Conservation (phyloP, 179 eudicot species). For the Patellifolia procumbens region DNA sequence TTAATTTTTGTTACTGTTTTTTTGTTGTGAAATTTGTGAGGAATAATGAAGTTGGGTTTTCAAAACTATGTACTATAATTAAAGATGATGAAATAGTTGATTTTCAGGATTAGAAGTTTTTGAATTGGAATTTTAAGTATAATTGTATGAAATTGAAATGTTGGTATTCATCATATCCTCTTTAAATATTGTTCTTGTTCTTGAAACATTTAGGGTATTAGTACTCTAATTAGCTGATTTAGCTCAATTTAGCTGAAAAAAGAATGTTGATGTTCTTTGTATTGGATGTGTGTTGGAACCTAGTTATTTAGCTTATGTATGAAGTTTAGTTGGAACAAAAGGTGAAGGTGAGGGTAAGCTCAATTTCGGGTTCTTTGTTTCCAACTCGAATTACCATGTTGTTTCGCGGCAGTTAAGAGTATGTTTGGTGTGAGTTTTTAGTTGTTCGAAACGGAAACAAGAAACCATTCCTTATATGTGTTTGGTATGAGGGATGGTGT, state of each 20-base stretch:
- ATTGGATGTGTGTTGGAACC: not conserved
- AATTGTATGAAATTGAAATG: not conserved
- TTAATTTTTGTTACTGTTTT: not conserved
- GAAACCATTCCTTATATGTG: too few relatives aligned
- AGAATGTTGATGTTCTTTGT: not conserved
- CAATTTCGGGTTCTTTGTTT: not conserved
- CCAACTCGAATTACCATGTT: not conserved
- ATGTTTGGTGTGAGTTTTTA: too few relatives aligned
- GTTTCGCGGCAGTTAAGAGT: not conserved
- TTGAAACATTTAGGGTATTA: not conserved
- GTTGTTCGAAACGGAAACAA: too few relatives aligned
- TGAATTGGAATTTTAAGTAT: not conserved
- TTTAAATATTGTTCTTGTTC: not conserved
- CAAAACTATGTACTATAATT: too few relatives aligned
- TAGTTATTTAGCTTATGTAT: not conserved
- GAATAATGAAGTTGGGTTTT: too few relatives aligned
- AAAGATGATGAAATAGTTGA: too few relatives aligned
- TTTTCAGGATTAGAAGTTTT: too few relatives aligned
- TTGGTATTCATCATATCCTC: not conserved
- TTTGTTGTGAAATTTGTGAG: not conserved
- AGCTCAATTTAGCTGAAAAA: not conserved
- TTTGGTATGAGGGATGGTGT: too few relatives aligned
- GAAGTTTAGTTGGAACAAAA: not conserved
- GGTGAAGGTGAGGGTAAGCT: not conserved
- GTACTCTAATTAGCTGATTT: not conserved